Percentiles rank a stretch among this genome's conserved stretches.
These are phyloP conservation scores for Ceratocystis cubensis DNA, from an alignment of 2,329 filamentous ascomycete genomes.

Conservation along the genomic window DNA sequence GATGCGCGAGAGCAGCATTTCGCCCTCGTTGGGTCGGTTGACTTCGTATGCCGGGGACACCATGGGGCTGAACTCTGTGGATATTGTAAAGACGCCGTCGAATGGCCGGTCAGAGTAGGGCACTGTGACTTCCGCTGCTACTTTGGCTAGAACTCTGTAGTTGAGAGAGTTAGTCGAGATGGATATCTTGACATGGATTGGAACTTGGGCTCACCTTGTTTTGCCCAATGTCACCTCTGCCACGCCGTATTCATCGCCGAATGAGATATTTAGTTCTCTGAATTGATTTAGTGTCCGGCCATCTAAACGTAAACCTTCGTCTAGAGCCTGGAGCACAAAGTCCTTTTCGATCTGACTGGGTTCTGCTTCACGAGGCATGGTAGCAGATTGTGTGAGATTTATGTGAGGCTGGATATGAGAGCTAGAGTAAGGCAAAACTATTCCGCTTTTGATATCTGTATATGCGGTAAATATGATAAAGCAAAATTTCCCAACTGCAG, in stretches of 20 bases:
- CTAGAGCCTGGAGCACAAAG: conserved; percentile 73
- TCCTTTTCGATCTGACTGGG: conserved; percentile 79
- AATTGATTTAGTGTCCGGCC: conserved; percentile 71
- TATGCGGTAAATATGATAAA: too few species aligned
- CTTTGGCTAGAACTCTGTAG: conserved; percentile 63
- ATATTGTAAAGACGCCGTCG: conserved; percentile 88
- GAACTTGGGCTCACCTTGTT: conserved; percentile 51
- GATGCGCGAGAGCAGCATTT: conserved; percentile 73
- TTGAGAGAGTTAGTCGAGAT: conserved; percentile 15
- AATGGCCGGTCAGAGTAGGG: conserved; percentile 83
- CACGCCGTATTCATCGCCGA: conserved; percentile 84
- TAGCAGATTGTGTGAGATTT: conserved; percentile 23
- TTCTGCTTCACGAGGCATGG: conserved; percentile 85
- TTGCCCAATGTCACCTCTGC: conserved; percentile 80
- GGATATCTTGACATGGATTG: background rate
- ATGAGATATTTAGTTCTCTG: conserved; percentile 61
- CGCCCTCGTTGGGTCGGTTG: conserved; percentile 68
- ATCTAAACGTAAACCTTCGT: conserved; percentile 71
- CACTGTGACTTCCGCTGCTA: conserved; percentile 77
- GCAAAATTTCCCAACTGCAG: too few species aligned
- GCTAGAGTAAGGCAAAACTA: background rate
- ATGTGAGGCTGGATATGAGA: conserved; percentile 4
- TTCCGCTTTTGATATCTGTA: too few species aligned
- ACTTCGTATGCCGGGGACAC: conserved; percentile 81
- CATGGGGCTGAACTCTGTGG: conserved; percentile 84